Evolutionary conservation across 2,329 filamentous ascomycete species (phyloP).

Genomic region (Sphaerulina populicola): DNA sequence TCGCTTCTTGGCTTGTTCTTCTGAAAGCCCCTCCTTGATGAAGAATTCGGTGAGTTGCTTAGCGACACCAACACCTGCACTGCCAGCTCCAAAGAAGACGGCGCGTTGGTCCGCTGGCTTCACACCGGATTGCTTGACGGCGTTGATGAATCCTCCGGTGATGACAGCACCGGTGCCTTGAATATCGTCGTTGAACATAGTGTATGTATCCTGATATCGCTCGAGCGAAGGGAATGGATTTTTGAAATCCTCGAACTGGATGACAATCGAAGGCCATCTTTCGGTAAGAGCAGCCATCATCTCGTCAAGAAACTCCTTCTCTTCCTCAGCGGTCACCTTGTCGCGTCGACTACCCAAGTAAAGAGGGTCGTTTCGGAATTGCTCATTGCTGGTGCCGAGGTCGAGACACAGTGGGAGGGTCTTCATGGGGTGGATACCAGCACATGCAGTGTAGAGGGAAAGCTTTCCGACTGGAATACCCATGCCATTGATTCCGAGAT

Average conservation of each 20-base stretch:
- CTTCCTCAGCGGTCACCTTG: conserved; percentile 67
- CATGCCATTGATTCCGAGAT: conserved; percentile 93
- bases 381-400: conserved; percentile 56
- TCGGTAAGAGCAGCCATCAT: conserved; percentile 88
- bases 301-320: conserved; percentile 91
- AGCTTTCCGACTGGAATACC: conserved; percentile 97
- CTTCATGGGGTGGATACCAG: conserved; percentile 75
- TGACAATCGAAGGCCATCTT: conserved; percentile 60
- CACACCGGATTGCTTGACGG: conserved; percentile 75
- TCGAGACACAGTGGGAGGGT: conserved; percentile 57
- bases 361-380: conserved; percentile 65
- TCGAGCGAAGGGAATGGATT: conserved; percentile 92
- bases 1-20: conserved; percentile 77
- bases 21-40: conserved; percentile 79
- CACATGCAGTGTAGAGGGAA: conserved; percentile 87
- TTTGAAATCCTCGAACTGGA: conserved; percentile 98
- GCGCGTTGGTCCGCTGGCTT: conserved; percentile 84
- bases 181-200: conserved; percentile 98
- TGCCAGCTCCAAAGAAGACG: conserved; percentile 93
- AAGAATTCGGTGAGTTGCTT: conserved; percentile 98
- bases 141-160: conserved; percentile 67
- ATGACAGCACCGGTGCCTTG: conserved; percentile 96
- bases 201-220: conserved; percentile 78
- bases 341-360: conserved; percentile 85
- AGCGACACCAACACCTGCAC: conserved; percentile 90